Evolutionary conservation across 805 yeast genomes (phyloP).

Genomic region (Kuraishia piskuri): DNA sequence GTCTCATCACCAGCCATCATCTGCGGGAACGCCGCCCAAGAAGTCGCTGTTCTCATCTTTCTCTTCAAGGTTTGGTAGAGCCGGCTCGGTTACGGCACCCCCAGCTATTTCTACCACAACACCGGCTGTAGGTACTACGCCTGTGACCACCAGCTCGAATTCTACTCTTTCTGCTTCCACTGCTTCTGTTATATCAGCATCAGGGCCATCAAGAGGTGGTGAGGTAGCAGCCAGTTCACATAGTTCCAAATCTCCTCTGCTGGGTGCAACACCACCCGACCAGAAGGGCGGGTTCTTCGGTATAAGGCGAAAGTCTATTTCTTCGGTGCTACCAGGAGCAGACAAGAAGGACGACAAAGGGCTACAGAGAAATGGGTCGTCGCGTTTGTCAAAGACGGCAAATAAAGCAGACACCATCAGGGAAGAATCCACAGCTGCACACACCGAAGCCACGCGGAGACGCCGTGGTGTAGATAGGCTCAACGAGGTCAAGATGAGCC

Average conservation of each 20-base stretch:
- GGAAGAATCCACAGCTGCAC: background rate
- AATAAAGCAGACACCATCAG: background rate
- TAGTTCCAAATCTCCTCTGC: background rate
- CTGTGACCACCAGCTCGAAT: background rate
- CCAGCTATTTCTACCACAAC: background rate
- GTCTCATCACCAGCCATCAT: slow-evolving; percentile 6
- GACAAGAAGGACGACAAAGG: background rate
- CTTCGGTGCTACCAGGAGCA: background rate
- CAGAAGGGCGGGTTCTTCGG: slow-evolving; percentile 11
- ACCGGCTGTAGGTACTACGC: background rate
- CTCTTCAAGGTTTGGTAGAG: slow-evolving; percentile 21
- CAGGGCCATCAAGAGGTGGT: background rate
- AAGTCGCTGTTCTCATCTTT: slow-evolving; percentile 22
- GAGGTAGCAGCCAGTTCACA: background rate
- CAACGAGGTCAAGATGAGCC: slow-evolving; percentile 26
- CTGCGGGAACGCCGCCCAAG: slow-evolving; percentile 12
- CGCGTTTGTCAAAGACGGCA: background rate
- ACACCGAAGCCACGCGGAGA: background rate
- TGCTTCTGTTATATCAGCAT: background rate
- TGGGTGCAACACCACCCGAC: slow-evolving; percentile 7
- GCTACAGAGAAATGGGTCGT: background rate
- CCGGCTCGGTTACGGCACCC: background rate
- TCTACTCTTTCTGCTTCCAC: background rate
- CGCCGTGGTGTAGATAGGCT: slow-evolving; percentile 6
- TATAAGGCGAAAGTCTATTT: slow-evolving; percentile 7